These are phyloP conservation scores for Apiotrichum akiyoshidainum DNA, from an alignment of 1,284 basidiomycete species.

Conservation along the genomic window DNA sequence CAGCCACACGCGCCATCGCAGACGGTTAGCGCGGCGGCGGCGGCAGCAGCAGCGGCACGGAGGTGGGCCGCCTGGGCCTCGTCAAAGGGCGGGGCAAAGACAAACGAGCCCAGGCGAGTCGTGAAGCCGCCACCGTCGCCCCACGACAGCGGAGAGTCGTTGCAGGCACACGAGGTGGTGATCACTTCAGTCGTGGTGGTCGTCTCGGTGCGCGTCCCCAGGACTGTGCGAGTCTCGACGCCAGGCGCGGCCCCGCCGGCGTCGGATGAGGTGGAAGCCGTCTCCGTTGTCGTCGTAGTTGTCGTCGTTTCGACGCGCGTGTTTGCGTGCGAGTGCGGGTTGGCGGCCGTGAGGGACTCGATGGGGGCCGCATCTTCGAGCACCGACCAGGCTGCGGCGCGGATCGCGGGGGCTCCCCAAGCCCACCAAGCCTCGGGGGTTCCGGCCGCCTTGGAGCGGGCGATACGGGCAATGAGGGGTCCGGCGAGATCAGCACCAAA, in stretches of 20 bases:
- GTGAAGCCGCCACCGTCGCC: conserved; percentile 3
- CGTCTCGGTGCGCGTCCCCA: neutral
- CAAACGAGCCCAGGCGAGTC: neutral
- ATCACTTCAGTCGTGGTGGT: neutral
- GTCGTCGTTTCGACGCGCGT: neutral
- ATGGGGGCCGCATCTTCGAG: neutral
- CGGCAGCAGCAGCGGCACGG: neutral
- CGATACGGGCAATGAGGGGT: conserved; percentile 1
- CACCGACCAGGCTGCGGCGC: neutral
- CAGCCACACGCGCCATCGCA: conserved; percentile 3
- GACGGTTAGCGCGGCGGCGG: neutral
- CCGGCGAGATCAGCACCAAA: conserved; percentile 5
- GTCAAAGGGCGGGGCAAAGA: conserved; percentile 3
- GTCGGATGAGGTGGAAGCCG: neutral
- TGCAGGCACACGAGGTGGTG: conserved; percentile 1
- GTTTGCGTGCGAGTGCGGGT: neutral
- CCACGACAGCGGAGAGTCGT: neutral
- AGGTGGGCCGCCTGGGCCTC: neutral
- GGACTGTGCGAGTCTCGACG: neutral
- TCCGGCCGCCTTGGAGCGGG: neutral
- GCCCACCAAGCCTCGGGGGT: conserved; percentile 5
- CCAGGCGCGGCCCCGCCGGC: neutral
- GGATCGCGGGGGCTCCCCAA: conserved; percentile 6
- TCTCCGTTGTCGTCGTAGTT: neutral
- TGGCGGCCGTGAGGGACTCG: neutral